phyloP scores from a whole-genome alignment of 1,284 basidiomycete species.

The Heterobasidion occidentale region DNA sequence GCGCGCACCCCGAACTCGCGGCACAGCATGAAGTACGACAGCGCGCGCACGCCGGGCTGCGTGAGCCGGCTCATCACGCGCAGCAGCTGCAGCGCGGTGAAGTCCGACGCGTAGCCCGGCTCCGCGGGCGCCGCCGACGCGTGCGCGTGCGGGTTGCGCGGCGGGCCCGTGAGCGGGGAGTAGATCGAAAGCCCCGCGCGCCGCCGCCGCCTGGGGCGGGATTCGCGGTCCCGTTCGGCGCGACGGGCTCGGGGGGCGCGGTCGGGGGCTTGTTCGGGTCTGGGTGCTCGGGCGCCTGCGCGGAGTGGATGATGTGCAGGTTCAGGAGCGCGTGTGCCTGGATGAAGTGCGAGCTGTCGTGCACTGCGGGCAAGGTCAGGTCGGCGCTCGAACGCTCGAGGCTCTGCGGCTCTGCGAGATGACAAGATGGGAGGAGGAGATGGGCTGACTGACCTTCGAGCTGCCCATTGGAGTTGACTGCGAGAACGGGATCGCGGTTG shows the following conservation, averaged over 20 bases:
- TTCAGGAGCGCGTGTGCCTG: conserved; percentile 71
- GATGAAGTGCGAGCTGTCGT: conserved; percentile 67
- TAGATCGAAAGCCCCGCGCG: conserved; percentile 54
- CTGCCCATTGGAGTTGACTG: conserved; percentile 27
- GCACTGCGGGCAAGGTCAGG: conserved; percentile 33
- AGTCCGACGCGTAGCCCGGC: conserved; percentile 33
- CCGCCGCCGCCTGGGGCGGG: conserved; percentile 10
- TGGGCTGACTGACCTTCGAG: conserved; percentile 33
- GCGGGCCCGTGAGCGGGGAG: conserved; percentile 33
- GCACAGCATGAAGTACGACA: conserved; percentile 73
- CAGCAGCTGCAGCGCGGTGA: conserved; percentile 65
- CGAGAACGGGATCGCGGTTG: neutral
- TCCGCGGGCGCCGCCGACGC: neutral
- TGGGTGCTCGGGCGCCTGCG: conserved; percentile 32
- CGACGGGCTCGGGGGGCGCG: conserved; percentile 9
- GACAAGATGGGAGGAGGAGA: neutral
- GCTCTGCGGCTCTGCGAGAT: neutral
- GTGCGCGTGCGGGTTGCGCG: conserved; percentile 29
- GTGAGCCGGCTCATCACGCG: conserved; percentile 69
- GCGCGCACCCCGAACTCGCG: conserved; percentile 69
- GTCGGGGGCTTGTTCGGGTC: conserved; percentile 9
- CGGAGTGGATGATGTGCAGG: conserved; percentile 68
- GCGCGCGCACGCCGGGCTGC: conserved; percentile 46
- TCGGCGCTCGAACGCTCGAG: too few relatives aligned
- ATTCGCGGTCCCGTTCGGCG: conserved; percentile 2